Evolutionary conservation across 306 rosid species (phyloP), one percentile per base, ranked within the genome.

Genomic region (Potentilla sterilis): DNA sequence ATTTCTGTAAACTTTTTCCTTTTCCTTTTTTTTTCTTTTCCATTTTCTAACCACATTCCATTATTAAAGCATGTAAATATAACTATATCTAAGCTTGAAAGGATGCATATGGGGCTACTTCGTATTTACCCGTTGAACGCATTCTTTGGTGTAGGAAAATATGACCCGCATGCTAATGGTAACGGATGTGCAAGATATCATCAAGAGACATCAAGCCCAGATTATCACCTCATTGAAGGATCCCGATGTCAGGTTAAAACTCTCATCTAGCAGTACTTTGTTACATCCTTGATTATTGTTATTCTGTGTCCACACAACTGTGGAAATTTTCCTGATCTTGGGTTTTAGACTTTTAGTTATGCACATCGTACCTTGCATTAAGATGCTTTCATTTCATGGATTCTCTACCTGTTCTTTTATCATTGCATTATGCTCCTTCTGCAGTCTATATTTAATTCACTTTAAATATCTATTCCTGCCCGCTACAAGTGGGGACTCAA

Each of bases 111-210:
- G 67, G 54, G 42, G 37, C 62, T 64, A n/a, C 58, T 77, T 48
- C 69, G 77, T 70, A 32, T 72, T 59, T 62, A 79, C 35, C 63
- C 54, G 46, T 72, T 82, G 68, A 42, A 85, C 44, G 67, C 76
- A 73, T 65, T 81, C 76, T 84, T 34, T 16, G 78, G 62, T 89
- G 91, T 90, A 96, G 99, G 98, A 96, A 87, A 96, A 96, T 80
- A 96, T 96, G 99, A 83, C 93, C 61, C 87, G 99, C 82, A 96
- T 96, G 99, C 83, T 96, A 86, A 85, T 96, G 99, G 99, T 96
- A 52, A 88, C 98, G 44, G 99, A 96, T 80, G 93, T 96, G 84
- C 99, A 96, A 92, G 99, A 96, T 87, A 90, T 92, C 75, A 96
- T 92, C 78, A 96, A 96, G 88, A 88, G 92, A 79, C 99, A 96